Base-by-base conservation (phyloP, 768 basidiomycete species). In the Boletus reticulatus region DNA sequence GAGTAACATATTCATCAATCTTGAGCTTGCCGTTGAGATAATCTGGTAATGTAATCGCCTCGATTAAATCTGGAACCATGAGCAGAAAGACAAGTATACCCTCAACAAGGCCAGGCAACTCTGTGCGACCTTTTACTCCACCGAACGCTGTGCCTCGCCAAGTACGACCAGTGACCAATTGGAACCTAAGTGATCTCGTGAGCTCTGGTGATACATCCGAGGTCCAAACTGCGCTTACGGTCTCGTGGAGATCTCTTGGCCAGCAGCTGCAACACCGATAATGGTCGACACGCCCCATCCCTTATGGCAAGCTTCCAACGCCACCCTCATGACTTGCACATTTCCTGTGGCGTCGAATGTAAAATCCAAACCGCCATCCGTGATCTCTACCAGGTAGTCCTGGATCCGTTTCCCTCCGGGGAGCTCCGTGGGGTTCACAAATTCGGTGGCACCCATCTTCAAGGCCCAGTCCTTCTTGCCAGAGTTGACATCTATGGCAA, bases 341-440 rank as follows among this genome's bases (percentile, higher is more conserved):
- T 97, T 98, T 20, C 97, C 97, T 11, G 97, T 99, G 63, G 88
- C 90, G 67, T 99, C 97, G 66, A 95, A 99, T 13, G 97, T 98
- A 71, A 85, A 98, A 74, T 99, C 97, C 37, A 97, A 78, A 24
- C 97, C 97, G 17, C 97, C 97, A 64, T 99, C 97, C 4, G 96
- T 98, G 62, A 94, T 82, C 67, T 94, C 91, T 44, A 96, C 78
- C 32, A 99, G 82, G 67, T 92, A 72, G 58, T 98, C 93, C 63
- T 95, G 93, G 64, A 97, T 94, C 53, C 82, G 84, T 70, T 84
- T 88, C 47, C 91, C 94, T 59, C 87, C 83, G 14, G 85, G 81
- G 4, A 97, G 78, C 52, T 77, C 63, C 9, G 69, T 72, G 43
- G 97, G 90, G 76, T 98, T 94, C 66, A 98, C 75, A 71, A 98